Evolutionary conservation across 2,329 filamentous ascomycete genomes (phyloP).

Genomic region (Ophiostoma himal-ulmi): DNA sequence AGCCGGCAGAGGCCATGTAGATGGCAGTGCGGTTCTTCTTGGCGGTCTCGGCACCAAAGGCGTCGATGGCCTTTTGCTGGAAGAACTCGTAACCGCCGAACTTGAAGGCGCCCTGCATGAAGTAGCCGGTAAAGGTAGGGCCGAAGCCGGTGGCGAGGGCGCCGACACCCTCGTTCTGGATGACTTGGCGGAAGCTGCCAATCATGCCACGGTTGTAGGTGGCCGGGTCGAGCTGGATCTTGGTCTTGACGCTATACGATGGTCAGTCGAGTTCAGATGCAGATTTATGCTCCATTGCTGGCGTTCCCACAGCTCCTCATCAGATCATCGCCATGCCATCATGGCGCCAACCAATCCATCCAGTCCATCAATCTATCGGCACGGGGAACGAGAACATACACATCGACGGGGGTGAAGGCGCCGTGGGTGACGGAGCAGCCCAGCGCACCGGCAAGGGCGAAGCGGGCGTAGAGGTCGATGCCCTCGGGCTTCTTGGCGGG

Average conservation of each 20-base stretch:
- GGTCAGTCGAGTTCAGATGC: not conserved
- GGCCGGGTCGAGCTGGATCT: conserved; percentile 75
- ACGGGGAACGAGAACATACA: conserved; percentile 62
- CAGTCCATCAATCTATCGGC: not conserved
- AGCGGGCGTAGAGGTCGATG: conserved; percentile 80
- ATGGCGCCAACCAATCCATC: not conserved
- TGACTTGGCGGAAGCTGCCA: conserved; percentile 71
- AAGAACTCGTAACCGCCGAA: conserved; percentile 86
- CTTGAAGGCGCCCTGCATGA: conserved; percentile 81
- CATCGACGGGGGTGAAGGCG: conserved; percentile 94
- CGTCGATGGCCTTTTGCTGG: conserved; percentile 75
- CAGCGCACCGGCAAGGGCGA: conserved; percentile 94
- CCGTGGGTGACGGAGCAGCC: conserved; percentile 99
- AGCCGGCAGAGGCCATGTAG: conserved; percentile 59
- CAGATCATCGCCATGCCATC: not conserved
- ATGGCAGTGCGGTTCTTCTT: conserved; percentile 65
- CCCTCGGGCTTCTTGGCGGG: conserved; percentile 40
- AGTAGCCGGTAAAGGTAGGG: conserved; percentile 74
- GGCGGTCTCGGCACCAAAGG: conserved; percentile 63
- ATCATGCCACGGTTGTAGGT: conserved; percentile 77
- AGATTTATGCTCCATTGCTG: not conserved
- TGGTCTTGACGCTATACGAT: conserved; percentile 68
- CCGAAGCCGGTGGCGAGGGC: conserved; percentile 73
- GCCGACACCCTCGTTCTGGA: conserved; percentile 67
- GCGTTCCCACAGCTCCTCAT: not conserved